Conservation (phyloP, 805 yeast genomes). For the Teunomyces funiuensis region DNA sequence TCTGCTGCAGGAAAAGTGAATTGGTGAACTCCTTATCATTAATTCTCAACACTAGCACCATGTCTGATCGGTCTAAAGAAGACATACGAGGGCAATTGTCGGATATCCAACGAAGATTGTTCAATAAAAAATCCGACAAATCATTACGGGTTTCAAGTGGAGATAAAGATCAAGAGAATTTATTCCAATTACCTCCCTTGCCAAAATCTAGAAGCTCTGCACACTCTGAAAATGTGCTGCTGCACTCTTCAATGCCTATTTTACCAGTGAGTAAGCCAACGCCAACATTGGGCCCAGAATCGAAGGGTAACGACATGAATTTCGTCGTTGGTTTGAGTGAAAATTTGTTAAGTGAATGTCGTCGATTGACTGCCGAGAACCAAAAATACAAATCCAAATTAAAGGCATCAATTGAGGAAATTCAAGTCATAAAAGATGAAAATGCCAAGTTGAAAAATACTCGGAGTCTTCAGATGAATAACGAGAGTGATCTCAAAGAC, state of each 20-base stretch:
- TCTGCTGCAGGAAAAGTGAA: background rate
- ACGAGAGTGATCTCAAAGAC: conserved; percentile 55
- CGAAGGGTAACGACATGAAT: conserved; percentile 61
- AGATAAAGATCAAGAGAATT: conserved; percentile 15
- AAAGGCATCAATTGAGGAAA: conserved; percentile 43
- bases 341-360: conserved; percentile 65
- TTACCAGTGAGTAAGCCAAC: conserved; percentile 18
- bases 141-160: conserved; percentile 10
- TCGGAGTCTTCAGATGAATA: conserved; percentile 32
- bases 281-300: conserved; percentile 41
- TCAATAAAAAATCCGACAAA: conserved; percentile 20
- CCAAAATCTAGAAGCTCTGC: conserved; percentile 6
- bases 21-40: background rate
- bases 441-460: conserved; percentile 34
- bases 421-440: conserved; percentile 37
- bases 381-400: conserved; percentile 44
- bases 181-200: conserved; percentile 13
- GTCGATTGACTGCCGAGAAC: conserved; percentile 67
- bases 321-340: conserved; percentile 76
- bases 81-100: conserved; percentile 34
- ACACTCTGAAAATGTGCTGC: background rate
- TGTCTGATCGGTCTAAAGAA: conserved; percentile 9
- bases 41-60: background rate
- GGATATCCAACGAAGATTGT: conserved; percentile 41
- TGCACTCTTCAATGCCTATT: background rate